Evolutionary conservation across 116 monocot species (phyloP).

Genomic region (Phalaenopsis hybrid): DNA sequence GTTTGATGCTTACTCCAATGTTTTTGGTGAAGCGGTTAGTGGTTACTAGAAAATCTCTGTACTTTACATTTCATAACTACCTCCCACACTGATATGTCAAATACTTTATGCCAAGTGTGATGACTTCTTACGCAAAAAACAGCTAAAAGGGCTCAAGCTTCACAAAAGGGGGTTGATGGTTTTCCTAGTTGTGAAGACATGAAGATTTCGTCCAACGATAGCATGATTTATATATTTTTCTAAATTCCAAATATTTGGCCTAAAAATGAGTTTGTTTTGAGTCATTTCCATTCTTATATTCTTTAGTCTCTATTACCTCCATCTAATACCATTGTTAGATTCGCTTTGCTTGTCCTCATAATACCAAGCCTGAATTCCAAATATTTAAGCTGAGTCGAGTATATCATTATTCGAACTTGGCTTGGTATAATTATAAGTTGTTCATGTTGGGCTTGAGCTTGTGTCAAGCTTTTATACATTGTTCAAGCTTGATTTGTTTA

Average conservation of each 20-base stretch:
- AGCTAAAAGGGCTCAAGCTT: not conserved
- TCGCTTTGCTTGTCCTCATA: not conserved
- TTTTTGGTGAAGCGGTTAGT: not conserved
- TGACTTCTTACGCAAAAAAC: not conserved
- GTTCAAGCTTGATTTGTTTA: no score
- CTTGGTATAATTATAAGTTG: no score
- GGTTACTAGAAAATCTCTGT: no score
- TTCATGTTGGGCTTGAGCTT: no score
- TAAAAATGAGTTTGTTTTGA: not conserved
- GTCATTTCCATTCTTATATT: not conserved
- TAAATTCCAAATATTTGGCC: not conserved
- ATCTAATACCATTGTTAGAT: not conserved
- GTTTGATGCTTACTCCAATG: not conserved
- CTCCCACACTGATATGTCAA: no score
- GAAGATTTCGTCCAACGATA: not conserved
- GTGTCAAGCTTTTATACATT: no score
- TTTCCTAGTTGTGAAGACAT: not conserved
- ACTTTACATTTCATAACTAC: no score
- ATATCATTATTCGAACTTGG: no score
- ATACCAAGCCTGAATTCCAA: not conserved
- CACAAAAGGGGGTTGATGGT: not conserved
- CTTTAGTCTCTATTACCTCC: not conserved
- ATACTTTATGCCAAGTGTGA: not conserved
- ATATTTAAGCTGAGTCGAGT: no score
- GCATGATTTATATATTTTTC: not conserved